phyloP scores from a whole-genome alignment of 257 asterid genomes.

The Leonotis leonurus region DNA sequence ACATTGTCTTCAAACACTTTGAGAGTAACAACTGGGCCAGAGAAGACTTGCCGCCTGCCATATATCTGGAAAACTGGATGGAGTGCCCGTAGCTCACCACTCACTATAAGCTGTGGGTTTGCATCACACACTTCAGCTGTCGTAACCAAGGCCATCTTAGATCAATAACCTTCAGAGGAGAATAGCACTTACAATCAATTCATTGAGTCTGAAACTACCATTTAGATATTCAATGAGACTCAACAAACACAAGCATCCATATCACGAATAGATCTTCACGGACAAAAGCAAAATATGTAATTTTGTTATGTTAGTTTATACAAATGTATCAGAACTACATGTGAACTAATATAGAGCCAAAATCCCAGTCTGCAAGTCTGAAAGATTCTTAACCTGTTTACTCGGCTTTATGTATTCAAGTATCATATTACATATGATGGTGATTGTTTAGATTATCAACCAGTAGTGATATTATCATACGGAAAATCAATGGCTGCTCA shows the following conservation, averaged over 20 bases:
- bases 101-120: slow-evolving; percentile 35
- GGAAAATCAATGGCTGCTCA: background rate
- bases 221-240: background rate
- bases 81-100: slow-evolving; percentile 45
- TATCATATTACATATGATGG: background rate
- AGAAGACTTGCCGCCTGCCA: slow-evolving; percentile 42
- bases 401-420: background rate
- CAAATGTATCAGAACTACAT: background rate
- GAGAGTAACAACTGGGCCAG: slow-evolving; percentile 43
- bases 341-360: background rate
- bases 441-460: background rate
- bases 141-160: slow-evolving; percentile 45
- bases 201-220: background rate
- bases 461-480: background rate
- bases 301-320: background rate
- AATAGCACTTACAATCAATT: background rate
- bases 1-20: slow-evolving; percentile 48
- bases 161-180: slow-evolving; percentile 14
- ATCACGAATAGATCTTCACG: background rate
- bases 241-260: background rate
- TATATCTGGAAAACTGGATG: slow-evolving; percentile 42
- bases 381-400: background rate
- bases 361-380: background rate
- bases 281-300: background rate
- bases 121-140: slow-evolving; percentile 53